phyloP scores from a whole-genome alignment of 106 monocot genomes.

The Gastrodia elata region DNA sequence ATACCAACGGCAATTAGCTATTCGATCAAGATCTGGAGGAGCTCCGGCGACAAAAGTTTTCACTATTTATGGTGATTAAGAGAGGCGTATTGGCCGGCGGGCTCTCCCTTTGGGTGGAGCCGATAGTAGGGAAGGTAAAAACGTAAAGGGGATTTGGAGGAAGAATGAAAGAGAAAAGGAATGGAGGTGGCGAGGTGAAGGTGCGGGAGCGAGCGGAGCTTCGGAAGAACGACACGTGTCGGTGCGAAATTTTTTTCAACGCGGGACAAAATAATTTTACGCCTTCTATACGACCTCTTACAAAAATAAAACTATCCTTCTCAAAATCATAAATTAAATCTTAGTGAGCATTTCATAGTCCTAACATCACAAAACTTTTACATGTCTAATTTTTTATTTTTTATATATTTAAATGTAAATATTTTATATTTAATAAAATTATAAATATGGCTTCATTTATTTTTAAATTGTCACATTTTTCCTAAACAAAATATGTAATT shows the following conservation, averaged over 20 bases:
- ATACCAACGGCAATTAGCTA: neutral
- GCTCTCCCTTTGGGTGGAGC: neutral
- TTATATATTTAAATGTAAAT: too few relatives aligned
- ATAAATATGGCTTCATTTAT: too few relatives aligned
- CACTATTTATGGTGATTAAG: neutral
- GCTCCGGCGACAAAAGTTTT: neutral
- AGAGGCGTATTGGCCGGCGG: neutral
- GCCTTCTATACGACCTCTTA: too few relatives aligned
- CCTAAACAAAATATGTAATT: too few relatives aligned
- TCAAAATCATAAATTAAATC: too few relatives aligned
- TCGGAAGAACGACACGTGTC: conserved; percentile 1
- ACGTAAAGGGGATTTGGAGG: neutral
- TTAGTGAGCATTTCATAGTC: too few relatives aligned
- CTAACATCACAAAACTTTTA: too few relatives aligned
- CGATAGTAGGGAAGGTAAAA: neutral
- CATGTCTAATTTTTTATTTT: too few relatives aligned
- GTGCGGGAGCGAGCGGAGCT: neutral
- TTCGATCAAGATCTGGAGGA: neutral
- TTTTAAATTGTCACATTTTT: too few relatives aligned
- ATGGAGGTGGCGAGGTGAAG: neutral
- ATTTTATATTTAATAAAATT: too few relatives aligned
- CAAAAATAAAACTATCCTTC: too few relatives aligned
- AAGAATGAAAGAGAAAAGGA: neutral
- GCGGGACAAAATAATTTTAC: too few relatives aligned
- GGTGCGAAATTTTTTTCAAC: neutral